Conservation (phyloP, 345 rosid genomes). For the Mercurialis annua region DNA sequence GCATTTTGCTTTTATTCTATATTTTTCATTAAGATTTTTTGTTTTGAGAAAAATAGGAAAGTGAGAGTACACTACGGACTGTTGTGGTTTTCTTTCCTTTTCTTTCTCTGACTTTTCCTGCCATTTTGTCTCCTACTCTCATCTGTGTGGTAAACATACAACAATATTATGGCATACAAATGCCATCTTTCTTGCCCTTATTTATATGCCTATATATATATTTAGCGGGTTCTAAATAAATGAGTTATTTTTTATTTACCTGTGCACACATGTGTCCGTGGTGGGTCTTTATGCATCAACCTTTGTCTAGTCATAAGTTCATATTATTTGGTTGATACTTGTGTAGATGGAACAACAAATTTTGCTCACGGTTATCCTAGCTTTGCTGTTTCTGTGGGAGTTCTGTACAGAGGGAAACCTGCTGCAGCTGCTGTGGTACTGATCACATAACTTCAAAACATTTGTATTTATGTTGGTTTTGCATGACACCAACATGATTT, state of each 20-base stretch:
- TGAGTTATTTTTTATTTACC: background rate
- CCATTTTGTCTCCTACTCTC: background rate
- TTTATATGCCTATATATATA: background rate
- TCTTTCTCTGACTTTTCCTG: no score
- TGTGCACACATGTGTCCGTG: background rate
- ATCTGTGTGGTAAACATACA: background rate
- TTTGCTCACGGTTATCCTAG: conserved; percentile 96
- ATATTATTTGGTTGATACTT: conserved; percentile 4
- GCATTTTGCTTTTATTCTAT: no score
- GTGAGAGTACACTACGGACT: no score
- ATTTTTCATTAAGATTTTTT: no score
- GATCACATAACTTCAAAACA: background rate
- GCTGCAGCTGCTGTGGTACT: conserved; percentile 91
- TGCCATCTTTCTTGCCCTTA: background rate
- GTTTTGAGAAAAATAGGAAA: no score
- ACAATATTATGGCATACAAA: background rate
- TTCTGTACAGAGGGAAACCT: conserved; percentile 75
- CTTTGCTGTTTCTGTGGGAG: conserved; percentile 95
- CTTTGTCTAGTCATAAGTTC: background rate
- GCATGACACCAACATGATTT: background rate
- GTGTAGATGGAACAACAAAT: conserved; percentile 89
- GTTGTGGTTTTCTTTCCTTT: background rate
- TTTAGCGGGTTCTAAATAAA: background rate
- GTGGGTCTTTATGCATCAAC: background rate
- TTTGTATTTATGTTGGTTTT: background rate